A percentile compares a stretch with the other conserved stretches of the same genome.
Evolutionary conservation across 1,284 basidiomycete genomes (phyloP).

Genomic region (Boletus hoseneyae): DNA sequence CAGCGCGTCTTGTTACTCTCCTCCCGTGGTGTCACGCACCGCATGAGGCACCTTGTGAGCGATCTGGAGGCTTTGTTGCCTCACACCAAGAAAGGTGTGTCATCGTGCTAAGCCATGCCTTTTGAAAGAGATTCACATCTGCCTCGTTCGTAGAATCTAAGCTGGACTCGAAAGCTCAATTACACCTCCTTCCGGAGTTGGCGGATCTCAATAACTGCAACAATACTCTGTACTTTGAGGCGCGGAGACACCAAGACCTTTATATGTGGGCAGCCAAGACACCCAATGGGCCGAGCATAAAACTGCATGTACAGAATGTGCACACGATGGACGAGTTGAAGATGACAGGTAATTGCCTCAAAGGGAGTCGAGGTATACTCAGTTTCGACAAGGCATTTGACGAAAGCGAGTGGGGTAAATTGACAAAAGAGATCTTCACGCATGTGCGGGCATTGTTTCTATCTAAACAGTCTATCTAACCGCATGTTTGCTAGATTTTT

Average conservation of each 20-base stretch:
- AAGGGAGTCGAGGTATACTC: conserved; percentile 89
- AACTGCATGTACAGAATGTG: conserved; percentile 97
- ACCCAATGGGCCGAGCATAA: conserved; percentile 96
- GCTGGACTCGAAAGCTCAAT: conserved; percentile 94
- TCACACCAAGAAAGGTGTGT: conserved; percentile 93
- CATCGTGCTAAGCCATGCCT: background rate
- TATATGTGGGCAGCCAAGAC: conserved; percentile 98
- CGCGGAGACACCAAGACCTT: conserved; percentile 91
- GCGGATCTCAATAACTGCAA: conserved; percentile 99
- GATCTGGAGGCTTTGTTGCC: conserved; percentile 90
- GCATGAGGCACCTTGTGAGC: conserved; percentile 97
- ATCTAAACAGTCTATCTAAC: conserved; percentile 5
- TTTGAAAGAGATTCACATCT: conserved; percentile 1
- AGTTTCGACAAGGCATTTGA: conserved; percentile 95
- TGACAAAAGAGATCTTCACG: conserved; percentile 95
- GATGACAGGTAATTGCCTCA: conserved; percentile 99
- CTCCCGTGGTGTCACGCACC: conserved; percentile 91
- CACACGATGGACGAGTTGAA: conserved; percentile 99
- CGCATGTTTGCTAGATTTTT: conserved; percentile 69
- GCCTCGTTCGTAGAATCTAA: conserved; percentile 71
- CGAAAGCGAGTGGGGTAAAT: conserved; percentile 79
- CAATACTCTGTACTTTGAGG: conserved; percentile 97
- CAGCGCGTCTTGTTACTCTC: conserved; percentile 89
- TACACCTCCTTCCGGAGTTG: conserved; percentile 93
- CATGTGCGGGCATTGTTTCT: conserved; percentile 64